A percentile compares a stretch with the other conserved stretches of the same genome.
Conservation (phyloP, 2,329 filamentous ascomycete genomes). For the Davidsoniella virescens region DNA sequence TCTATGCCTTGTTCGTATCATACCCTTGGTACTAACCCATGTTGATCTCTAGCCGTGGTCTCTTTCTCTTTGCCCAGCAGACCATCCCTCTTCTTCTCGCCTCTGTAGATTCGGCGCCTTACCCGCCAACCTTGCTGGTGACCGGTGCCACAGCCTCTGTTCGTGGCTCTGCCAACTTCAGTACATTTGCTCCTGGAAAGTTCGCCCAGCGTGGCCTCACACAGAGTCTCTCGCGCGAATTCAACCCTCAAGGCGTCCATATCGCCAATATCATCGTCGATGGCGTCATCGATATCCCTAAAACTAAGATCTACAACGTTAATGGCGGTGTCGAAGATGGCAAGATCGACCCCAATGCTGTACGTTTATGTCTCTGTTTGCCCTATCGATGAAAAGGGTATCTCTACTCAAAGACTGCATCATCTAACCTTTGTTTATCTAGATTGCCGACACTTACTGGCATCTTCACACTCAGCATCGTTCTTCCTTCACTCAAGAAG, state of each 20-base stretch:
- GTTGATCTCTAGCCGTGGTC: constrained; percentile 35
- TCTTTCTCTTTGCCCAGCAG: constrained; percentile 60
- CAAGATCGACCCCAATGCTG: constrained; percentile 60
- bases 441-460: constrained; percentile 85
- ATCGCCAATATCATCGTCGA: constrained; percentile 72
- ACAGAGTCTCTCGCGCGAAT: constrained; percentile 67
- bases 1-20: too few relatives aligned
- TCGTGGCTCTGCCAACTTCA: constrained; percentile 52
- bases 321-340: constrained; percentile 33
- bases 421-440: neutral
- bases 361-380: constrained; percentile 26
- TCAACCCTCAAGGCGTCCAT: constrained; percentile 70
- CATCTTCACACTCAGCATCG: constrained; percentile 64
- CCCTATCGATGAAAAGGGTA: neutral
- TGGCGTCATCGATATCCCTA: constrained; percentile 67
- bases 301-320: constrained; percentile 36
- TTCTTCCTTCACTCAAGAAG: constrained; percentile 65
- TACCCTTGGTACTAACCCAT: too few relatives aligned
- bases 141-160: constrained; percentile 74
- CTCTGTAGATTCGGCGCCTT: constrained; percentile 33
- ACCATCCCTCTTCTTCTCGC: constrained; percentile 46
- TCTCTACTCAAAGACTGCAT: too few relatives aligned
- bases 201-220: constrained; percentile 60
- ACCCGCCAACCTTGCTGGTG: constrained; percentile 68
- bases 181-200: constrained; percentile 62